phyloP scores from a whole-genome alignment of 495 filamentous ascomycete species.

The Penicillium paxilli region DNA sequence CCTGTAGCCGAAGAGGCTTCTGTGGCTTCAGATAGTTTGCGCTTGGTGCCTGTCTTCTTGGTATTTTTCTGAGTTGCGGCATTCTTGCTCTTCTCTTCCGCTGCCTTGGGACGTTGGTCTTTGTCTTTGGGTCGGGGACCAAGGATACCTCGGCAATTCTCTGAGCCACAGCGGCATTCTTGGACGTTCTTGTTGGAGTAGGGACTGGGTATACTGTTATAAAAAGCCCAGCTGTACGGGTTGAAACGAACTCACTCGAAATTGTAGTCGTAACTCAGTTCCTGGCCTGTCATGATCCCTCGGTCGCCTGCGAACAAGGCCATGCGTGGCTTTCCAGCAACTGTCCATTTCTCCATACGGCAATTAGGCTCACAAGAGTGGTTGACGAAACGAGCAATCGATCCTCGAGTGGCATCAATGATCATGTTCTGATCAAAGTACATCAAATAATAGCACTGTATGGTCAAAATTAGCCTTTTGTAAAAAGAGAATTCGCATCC shows the following conservation, averaged over 20 bases:
- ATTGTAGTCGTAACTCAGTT: slow-evolving; percentile 99
- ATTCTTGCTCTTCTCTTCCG: slow-evolving; percentile 26
- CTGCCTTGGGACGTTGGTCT: slow-evolving; percentile 40
- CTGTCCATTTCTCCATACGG: slow-evolving; percentile 95
- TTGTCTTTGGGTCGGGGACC: slow-evolving; percentile 68
- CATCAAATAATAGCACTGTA: slow-evolving; percentile 98
- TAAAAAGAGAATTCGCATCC: background rate
- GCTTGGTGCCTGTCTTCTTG: slow-evolving; percentile 40
- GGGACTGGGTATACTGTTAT: slow-evolving; percentile 38
- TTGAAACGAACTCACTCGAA: slow-evolving; percentile 64
- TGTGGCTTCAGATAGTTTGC: slow-evolving; percentile 25
- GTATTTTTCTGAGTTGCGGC: slow-evolving; percentile 28
- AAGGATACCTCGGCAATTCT: slow-evolving; percentile 75
- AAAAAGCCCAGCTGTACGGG: background rate
- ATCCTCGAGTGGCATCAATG: slow-evolving; percentile 93
- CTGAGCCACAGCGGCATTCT: slow-evolving; percentile 75
- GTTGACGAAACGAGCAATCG: slow-evolving; percentile 96
- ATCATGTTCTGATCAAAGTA: slow-evolving; percentile 98
- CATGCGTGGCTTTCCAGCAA: slow-evolving; percentile 94
- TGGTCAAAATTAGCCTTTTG: slow-evolving; percentile 12
- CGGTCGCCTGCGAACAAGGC: slow-evolving; percentile 90
- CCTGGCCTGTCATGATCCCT: slow-evolving; percentile 89
- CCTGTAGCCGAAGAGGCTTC: slow-evolving; percentile 22
- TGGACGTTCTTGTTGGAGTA: slow-evolving; percentile 82
- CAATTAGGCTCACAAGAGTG: slow-evolving; percentile 98